These are phyloP conservation scores for Ascochyta koolunga DNA, from an alignment of 2,329 filamentous ascomycete genomes.

Conservation along the genomic window DNA sequence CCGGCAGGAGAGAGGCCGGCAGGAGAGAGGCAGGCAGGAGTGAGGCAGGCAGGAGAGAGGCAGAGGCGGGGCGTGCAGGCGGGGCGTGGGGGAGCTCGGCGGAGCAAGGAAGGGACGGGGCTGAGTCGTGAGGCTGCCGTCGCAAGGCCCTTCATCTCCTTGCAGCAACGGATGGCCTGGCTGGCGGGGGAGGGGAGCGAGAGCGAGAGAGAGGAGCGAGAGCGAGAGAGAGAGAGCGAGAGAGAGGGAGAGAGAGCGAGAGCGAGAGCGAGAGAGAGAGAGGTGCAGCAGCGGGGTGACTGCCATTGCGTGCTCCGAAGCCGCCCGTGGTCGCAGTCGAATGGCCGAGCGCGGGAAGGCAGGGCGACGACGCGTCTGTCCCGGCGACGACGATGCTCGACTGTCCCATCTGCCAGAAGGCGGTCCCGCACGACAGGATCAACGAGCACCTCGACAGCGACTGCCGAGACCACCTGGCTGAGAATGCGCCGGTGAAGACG, in stretches of 20 bases:
- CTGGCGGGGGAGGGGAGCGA: too few relatives aligned
- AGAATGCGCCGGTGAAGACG: conserved; percentile 47
- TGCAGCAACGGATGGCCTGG: not conserved
- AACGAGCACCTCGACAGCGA: conserved; percentile 89
- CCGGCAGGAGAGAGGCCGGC: too few relatives aligned
- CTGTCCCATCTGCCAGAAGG: conserved; percentile 81
- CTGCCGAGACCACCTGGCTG: conserved; percentile 72
- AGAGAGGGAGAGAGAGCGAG: too few relatives aligned
- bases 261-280: too few relatives aligned
- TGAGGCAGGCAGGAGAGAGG: not conserved
- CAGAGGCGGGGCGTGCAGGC: not conserved
- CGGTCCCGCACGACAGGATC: conserved; percentile 75
- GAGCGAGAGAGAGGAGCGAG: too few relatives aligned
- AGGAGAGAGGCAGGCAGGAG: conserved; percentile 15
- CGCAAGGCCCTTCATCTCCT: conserved; percentile 24
- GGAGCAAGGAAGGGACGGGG: not conserved
- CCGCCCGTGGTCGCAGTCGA: too few relatives aligned
- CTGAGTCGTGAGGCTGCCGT: conserved; percentile 11
- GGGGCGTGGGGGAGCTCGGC: not conserved
- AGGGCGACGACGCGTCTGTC: conserved; percentile 22
- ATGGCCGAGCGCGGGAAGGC: conserved; percentile 7
- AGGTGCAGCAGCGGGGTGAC: too few relatives aligned
- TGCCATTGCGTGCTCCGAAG: conserved; percentile 43
- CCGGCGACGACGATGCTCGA: conserved; percentile 60
- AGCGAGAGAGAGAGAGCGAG: too few relatives aligned